Percentiles rank a stretch among this genome's conserved stretches.
Evolutionary conservation across 306 rosid genomes (phyloP).

Genomic region (Castanea mollissima): DNA sequence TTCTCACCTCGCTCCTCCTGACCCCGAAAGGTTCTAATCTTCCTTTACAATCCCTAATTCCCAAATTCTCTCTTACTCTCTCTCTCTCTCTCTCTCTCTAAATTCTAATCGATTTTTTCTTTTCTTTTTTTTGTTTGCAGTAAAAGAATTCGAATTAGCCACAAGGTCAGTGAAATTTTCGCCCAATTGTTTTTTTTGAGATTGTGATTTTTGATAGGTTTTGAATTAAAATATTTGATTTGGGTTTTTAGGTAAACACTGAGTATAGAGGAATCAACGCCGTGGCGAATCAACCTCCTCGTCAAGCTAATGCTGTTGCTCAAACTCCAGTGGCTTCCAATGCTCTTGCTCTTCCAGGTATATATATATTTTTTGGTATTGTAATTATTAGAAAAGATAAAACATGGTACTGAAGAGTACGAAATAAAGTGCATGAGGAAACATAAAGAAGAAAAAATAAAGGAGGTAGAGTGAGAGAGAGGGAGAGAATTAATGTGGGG

Average conservation of each 20-base stretch:
- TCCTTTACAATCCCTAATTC: background rate
- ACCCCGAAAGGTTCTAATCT: constrained; percentile 50
- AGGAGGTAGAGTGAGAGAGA: no score
- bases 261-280: constrained; percentile 73
- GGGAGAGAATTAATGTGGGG: no score
- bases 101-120: background rate
- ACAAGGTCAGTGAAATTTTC: constrained; percentile 65
- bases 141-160: constrained; percentile 61
- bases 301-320: constrained; percentile 34
- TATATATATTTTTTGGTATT: background rate
- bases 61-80: background rate
- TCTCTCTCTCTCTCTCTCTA: no score
- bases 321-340: constrained; percentile 54
- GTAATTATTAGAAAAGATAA: background rate
- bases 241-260: constrained; percentile 41
- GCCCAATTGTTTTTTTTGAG: background rate
- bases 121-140: constrained; percentile 33
- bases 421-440: no score
- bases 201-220: background rate
- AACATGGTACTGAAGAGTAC: no score
- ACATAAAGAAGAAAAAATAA: no score
- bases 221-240: constrained; percentile 6
- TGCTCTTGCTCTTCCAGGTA: constrained; percentile 83
- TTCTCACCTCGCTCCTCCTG: constrained; percentile 65
- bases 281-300: constrained; percentile 41